Percentiles rank a stretch among this genome's conserved stretches.
phyloP scores from a whole-genome alignment of 1,139 yeast species.

The Kodamaea anthophila region DNA sequence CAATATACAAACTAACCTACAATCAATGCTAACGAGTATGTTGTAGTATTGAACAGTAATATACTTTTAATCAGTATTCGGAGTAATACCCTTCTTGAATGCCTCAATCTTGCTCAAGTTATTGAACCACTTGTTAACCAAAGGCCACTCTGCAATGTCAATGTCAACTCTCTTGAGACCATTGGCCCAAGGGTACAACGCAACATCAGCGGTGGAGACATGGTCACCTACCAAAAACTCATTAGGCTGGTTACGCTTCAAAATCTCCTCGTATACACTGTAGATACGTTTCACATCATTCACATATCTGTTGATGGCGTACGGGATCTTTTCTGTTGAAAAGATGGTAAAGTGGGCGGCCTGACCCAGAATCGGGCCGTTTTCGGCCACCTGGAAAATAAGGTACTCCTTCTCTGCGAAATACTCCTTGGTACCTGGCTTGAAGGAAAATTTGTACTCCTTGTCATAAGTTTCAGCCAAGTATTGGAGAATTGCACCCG shows the following conservation, averaged over 20 bases:
- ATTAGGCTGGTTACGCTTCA: conserved; percentile 24
- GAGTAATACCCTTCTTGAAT: conserved; percentile 29
- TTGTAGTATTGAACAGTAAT: too few species aligned
- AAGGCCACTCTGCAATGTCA: conserved; percentile 39
- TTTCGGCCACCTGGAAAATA: conserved; percentile 52
- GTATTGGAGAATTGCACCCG: conserved; percentile 54
- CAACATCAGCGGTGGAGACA: conserved; percentile 49
- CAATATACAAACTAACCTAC: too few species aligned
- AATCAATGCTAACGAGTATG: too few species aligned
- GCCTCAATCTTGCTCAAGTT: conserved; percentile 31
- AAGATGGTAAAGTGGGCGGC: conserved; percentile 39
- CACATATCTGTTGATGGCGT: conserved; percentile 46
- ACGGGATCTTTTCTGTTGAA: conserved; percentile 45
- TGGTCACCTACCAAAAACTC: conserved; percentile 54
- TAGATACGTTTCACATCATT: conserved; percentile 48
- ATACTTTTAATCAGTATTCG: too few species aligned
- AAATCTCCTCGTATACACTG: conserved; percentile 46
- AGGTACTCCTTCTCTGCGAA: conserved; percentile 48
- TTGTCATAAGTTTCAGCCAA: conserved; percentile 53
- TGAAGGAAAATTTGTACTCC: conserved; percentile 43
- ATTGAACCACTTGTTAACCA: conserved; percentile 39
- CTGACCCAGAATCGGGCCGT: conserved; percentile 61
- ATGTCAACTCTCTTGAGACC: conserved; percentile 17
- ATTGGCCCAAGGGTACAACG: conserved; percentile 35
- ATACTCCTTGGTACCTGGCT: conserved; percentile 38